Evolutionary conservation across 441 rosid species (phyloP).

Genomic region (Cnidoscolus chayamansa): DNA sequence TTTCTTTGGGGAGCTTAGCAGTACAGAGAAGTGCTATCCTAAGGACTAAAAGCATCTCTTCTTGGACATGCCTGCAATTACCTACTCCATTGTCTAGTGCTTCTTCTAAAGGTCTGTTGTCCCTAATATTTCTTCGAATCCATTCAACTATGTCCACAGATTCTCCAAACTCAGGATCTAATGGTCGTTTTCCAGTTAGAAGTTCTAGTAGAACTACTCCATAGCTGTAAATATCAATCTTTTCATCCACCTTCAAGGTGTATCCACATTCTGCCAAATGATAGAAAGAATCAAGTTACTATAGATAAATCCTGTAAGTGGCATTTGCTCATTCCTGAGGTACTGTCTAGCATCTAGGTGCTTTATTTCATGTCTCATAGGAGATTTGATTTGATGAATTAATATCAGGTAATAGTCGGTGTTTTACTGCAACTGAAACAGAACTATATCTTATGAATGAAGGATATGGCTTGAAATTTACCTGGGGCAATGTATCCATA

Average conservation of each 20-base stretch:
- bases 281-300: neutral
- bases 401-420: too few relatives aligned
- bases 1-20: slow-evolving; percentile 76
- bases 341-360: too few relatives aligned
- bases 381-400: too few relatives aligned
- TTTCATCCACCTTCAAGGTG: slow-evolving; percentile 83
- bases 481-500: slow-evolving; percentile 99
- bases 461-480: slow-evolving; percentile 21
- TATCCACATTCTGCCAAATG: slow-evolving; percentile 68
- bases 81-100: slow-evolving; percentile 65
- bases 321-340: too few relatives aligned
- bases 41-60: slow-evolving; percentile 85
- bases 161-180: slow-evolving; percentile 68
- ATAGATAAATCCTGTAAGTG: too few relatives aligned
- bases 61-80: slow-evolving; percentile 77
- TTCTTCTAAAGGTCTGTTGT: slow-evolving; percentile 57
- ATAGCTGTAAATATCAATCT: slow-evolving; percentile 78
- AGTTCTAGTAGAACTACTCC: slow-evolving; percentile 78
- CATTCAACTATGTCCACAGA: slow-evolving; percentile 56
- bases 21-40: slow-evolving; percentile 83
- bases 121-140: slow-evolving; percentile 61
- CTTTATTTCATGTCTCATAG: too few relatives aligned
- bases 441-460: neutral
- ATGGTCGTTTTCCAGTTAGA: slow-evolving; percentile 56
- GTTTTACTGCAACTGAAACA: neutral